A percentile compares a stretch with the other conserved stretches of the same genome.
These are phyloP conservation scores for Xylaria bambusicola DNA, from an alignment of 495 filamentous ascomycete species.

Conservation along the genomic window DNA sequence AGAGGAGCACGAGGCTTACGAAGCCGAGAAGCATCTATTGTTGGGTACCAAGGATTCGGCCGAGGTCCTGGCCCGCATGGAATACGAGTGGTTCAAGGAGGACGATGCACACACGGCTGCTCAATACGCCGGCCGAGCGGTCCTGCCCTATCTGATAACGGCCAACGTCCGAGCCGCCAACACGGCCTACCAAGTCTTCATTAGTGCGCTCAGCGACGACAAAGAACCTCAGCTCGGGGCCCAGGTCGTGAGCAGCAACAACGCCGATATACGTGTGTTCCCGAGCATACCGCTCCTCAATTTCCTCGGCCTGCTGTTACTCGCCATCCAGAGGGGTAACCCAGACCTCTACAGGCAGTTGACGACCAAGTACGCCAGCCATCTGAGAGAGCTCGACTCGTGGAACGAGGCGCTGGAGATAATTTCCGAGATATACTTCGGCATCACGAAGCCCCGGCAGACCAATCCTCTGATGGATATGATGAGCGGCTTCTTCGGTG, in stretches of 20 bases:
- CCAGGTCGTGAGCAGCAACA: slow-evolving; percentile 78
- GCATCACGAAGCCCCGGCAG: slow-evolving; percentile 84
- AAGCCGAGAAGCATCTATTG: slow-evolving; percentile 86
- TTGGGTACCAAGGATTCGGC: slow-evolving; percentile 89
- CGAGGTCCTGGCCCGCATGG: slow-evolving; percentile 73
- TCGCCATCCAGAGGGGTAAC: slow-evolving; percentile 79
- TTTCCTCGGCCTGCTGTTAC: slow-evolving; percentile 80
- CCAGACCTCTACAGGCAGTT: slow-evolving; percentile 81
- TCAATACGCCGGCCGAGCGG: slow-evolving; percentile 83
- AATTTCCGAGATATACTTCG: slow-evolving; percentile 96
- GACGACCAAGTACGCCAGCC: slow-evolving; percentile 73
- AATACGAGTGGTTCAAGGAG: slow-evolving; percentile 91
- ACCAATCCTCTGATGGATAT: slow-evolving; percentile 93
- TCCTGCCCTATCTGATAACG: slow-evolving; percentile 88
- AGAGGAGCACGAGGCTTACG: slow-evolving; percentile 86
- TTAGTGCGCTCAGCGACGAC: slow-evolving; percentile 65
- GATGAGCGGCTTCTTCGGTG: slow-evolving; percentile 93
- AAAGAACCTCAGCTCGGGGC: slow-evolving; percentile 65
- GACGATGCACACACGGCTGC: slow-evolving; percentile 88
- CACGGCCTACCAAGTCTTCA: slow-evolving; percentile 78
- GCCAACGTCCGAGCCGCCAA: slow-evolving; percentile 90
- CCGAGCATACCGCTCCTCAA: slow-evolving; percentile 88
- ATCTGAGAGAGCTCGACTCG: slow-evolving; percentile 68
- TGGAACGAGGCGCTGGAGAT: slow-evolving; percentile 87
- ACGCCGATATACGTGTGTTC: slow-evolving; percentile 76